phyloP scores from a whole-genome alignment of 495 filamentous ascomycete species.

The Apiosordaria backusii region DNA sequence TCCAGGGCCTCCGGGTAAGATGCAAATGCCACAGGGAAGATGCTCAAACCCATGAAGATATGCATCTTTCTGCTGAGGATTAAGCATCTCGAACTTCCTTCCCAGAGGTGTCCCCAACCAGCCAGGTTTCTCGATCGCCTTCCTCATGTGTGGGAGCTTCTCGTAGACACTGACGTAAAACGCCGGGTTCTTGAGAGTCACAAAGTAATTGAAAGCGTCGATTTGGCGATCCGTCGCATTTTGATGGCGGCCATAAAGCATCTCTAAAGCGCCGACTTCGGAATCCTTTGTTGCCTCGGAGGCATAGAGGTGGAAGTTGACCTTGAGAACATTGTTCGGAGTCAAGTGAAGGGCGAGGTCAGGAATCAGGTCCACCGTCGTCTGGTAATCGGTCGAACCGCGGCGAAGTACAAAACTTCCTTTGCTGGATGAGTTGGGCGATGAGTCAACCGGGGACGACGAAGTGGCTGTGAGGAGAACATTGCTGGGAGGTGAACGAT shows the following conservation, averaged over 20 bases:
- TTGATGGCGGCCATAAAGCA: background rate
- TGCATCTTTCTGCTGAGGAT: conserved; percentile 2
- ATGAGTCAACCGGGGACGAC: background rate
- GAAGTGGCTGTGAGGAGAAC: background rate
- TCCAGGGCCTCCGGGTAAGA: conserved; percentile 28
- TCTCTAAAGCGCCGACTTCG: background rate
- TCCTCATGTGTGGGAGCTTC: background rate
- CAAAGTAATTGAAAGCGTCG: background rate
- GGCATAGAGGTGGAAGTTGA: background rate
- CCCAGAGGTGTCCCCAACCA: background rate
- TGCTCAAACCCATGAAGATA: conserved; percentile 14
- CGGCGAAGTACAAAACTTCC: background rate
- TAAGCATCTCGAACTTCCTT: conserved; percentile 4
- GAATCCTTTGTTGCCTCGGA: background rate
- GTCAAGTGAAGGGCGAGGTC: background rate
- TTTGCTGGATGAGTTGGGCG: too few relatives aligned
- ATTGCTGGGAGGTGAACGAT: too few relatives aligned
- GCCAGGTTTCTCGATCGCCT: background rate
- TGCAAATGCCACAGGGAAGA: conserved; percentile 17
- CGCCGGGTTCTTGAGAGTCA: background rate
- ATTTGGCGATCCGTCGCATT: background rate
- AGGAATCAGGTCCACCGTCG: too few relatives aligned
- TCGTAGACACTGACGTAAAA: background rate
- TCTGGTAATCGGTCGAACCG: background rate
- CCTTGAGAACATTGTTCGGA: background rate